Evolutionary conservation across 1,139 yeast species (phyloP).

Genomic region (Hansenula sp.): DNA sequence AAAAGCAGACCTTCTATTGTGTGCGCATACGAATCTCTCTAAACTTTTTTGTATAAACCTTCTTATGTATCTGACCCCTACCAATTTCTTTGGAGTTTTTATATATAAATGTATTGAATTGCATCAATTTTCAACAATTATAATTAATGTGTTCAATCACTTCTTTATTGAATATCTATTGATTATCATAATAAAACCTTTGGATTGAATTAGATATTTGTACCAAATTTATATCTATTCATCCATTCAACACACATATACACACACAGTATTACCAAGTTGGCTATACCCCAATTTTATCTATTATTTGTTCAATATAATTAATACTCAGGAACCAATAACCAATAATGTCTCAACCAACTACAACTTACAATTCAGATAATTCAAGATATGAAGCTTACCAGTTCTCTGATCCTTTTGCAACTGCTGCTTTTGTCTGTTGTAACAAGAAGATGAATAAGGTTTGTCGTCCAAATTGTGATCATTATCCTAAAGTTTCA

Average conservation of each 20-base stretch:
- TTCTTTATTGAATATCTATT: too few species aligned
- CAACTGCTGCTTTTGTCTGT: slow-evolving; percentile 51
- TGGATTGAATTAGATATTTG: too few species aligned
- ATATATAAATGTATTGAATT: slow-evolving; percentile 1
- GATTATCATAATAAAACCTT: too few species aligned
- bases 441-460: slow-evolving; percentile 38
- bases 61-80: not conserved
- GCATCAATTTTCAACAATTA: not conserved
- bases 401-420: slow-evolving; percentile 64
- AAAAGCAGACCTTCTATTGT: not conserved
- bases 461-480: slow-evolving; percentile 71
- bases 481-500: slow-evolving; percentile 34
- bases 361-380: slow-evolving; percentile 34
- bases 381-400: slow-evolving; percentile 59
- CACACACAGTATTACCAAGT: too few species aligned
- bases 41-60: not conserved
- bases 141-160: too few species aligned
- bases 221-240: too few species aligned
- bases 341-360: slow-evolving; percentile 1
- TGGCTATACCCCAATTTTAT: not conserved
- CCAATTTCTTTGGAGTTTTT: not conserved
- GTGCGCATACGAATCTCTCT: not conserved
- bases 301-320: not conserved
- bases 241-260: too few species aligned
- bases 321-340: not conserved